Evolutionary conservation across 495 filamentous ascomycete species (phyloP), one percentile per base, ranked within the genome.

Genomic region (Daldinia vernicosa): DNA sequence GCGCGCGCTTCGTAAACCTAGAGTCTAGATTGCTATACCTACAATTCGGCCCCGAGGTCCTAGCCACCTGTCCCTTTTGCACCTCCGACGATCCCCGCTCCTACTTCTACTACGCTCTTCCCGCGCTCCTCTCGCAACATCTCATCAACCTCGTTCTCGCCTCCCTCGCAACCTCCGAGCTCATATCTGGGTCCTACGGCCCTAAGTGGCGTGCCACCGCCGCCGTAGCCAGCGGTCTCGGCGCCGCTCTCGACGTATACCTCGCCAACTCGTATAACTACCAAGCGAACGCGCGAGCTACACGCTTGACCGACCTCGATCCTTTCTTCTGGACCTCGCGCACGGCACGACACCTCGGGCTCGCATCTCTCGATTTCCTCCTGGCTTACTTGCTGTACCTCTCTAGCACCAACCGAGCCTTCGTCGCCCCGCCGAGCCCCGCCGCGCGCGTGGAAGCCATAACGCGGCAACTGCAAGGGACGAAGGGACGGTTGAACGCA

Each of bases 71-170:
- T 78, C 87, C 87, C 59, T 97, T 94, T 82, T 98, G 95, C 86
- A 83, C 79, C n/a, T 78, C 90, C 12, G 92, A 93, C 64, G 88
- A 92, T 27, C 83, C 88, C 12, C 81, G 82, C 39, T 89, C 85
- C 17, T 97, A 93, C 79, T 83, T 97, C 39, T 87, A 91, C 74
- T 98, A 95, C 82, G 90, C 92, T 39, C 79, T 97, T 0, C 95
- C 95, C 0, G 79, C 88, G 9, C 80, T 96, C 22, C 74, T 93
- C 4, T 74, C 87, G 0, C 93, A 94, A 19, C 94, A 98, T 77
- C 80, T 99, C 15, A 60, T 91, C 12, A 93, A 97, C 79, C 82
- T 94, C 39, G 71, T 85, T 37, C 78, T 91, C 19, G 79, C 95
- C 33, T 92, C 91, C 26, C 63, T 93, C 40, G 74, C 74, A 0